Base-by-base conservation (phyloP, 2,329 filamentous ascomycete species). In the Rutstroemia sp. region DNA sequence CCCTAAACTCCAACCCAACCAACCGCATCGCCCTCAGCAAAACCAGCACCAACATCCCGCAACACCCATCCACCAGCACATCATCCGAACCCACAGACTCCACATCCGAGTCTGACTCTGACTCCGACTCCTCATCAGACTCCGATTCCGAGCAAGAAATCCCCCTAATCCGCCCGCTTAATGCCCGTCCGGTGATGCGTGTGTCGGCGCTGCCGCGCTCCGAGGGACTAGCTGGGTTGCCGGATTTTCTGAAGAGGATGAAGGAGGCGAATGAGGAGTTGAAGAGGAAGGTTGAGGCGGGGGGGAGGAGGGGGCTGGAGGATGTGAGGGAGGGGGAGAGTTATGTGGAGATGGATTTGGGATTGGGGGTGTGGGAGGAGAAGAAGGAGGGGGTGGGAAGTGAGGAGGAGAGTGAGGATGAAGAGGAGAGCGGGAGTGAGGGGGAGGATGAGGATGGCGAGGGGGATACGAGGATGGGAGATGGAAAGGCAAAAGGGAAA, bases 201-300 rank as follows among this genome's bases (percentile, higher is more conserved):
- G 61, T 63, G 44, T 60, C 62, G 5, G 37, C 44, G 42, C 49
- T 62, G 9, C 39, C 54, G 9, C 45, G 21, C 12, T 45, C 52
- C 44, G 46, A 42, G 6, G 46, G 52, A 2, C n/a, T 55, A n/a
- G 34, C 12, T 21, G 37, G 45, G 9, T 48, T 65, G 18, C 52
- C 58, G 3, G 58, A 47, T 7, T 65, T 65, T 39, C 53, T 65
- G 14, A 47, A 56, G 23, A 25, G 52, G 25, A 61, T 65, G 59
- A 59, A 59, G 46, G 58, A 59, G 41, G 59, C 62, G 8, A 65
- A 65, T 50, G 57, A 57, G 10, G 53, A 58, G 42, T 57, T 65
- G 3, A 53, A 49, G 25, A 54, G 47, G 37, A 61, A 62, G 25
- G 52, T 55, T 6, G 47, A 49, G 18, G 39, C 53, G 2, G 63